These are phyloP conservation scores for Podosphaera leucotricha DNA, from an alignment of 2,329 filamentous ascomycete species.

Conservation along the genomic window DNA sequence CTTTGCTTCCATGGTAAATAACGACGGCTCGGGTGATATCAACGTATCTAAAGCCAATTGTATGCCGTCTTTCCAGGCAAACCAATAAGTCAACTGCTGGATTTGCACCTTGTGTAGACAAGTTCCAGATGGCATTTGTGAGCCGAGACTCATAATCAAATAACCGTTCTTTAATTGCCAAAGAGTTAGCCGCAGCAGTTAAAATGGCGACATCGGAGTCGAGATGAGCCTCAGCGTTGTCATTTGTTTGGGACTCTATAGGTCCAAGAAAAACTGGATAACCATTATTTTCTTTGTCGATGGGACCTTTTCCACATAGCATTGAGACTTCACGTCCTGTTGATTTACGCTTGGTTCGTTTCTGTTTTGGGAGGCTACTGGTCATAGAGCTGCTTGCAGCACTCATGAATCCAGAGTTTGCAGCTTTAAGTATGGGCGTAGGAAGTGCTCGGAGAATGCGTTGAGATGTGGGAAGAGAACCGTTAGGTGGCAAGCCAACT, in stretches of 20 bases:
- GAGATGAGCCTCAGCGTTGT: constrained; percentile 12
- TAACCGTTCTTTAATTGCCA: constrained; percentile 49
- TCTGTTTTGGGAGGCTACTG: constrained; percentile 46
- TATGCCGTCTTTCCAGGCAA: constrained; percentile 72
- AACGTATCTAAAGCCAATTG: constrained; percentile 89
- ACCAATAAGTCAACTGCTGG: constrained; percentile 83
- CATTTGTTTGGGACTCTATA: constrained; percentile 6
- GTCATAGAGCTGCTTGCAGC: constrained; percentile 73
- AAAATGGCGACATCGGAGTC: constrained; percentile 15
- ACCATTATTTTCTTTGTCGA: constrained; percentile 14
- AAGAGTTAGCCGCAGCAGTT: constrained; percentile 32
- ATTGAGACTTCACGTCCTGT: constrained; percentile 19
- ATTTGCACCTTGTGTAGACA: constrained; percentile 76
- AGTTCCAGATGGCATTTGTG: constrained; percentile 83
- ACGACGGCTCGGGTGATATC: constrained; percentile 81
- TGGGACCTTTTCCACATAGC: constrained; percentile 15
- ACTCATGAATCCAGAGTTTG: constrained; percentile 87
- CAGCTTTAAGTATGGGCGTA: constrained; percentile 74
- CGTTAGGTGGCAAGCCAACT: constrained; percentile 52
- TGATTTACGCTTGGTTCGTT: constrained; percentile 35
- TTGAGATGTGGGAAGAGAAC: constrained; percentile 76
- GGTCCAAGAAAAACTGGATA: constrained; percentile 13
- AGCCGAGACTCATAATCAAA: constrained; percentile 60
- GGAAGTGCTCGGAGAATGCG: constrained; percentile 75
- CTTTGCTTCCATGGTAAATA: constrained; percentile 80